Percentiles rank a stretch among this genome's conserved stretches.
Evolutionary conservation across 2,329 filamentous ascomycete species (phyloP).

Genomic region (Nemania serpens): DNA sequence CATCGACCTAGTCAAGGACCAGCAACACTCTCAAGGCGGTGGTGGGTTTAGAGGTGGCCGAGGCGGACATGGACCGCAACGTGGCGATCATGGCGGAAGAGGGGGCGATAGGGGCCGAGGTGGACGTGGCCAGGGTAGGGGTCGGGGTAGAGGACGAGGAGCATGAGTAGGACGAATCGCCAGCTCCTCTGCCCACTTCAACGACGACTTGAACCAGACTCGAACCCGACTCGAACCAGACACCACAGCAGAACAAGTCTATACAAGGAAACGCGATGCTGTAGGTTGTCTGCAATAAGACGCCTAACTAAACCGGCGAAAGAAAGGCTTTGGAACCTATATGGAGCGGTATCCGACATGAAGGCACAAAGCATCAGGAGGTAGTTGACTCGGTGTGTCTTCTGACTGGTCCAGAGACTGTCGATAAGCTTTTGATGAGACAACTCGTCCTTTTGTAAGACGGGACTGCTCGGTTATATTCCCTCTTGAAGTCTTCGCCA

Average conservation of each 20-base stretch:
- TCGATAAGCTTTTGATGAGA: background rate
- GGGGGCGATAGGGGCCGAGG: constrained; percentile 62
- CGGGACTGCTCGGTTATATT: background rate
- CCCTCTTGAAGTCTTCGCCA: background rate
- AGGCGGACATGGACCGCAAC: constrained; percentile 51
- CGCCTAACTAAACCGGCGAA: background rate
- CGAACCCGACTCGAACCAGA: background rate
- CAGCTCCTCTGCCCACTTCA: background rate
- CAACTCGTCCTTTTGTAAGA: background rate
- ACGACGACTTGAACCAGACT: background rate
- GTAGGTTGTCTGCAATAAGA: background rate
- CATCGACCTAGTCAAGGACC: constrained; percentile 90
- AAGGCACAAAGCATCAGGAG: background rate
- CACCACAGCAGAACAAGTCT: background rate
- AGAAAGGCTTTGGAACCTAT: background rate
- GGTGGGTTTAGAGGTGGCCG: constrained; percentile 67
- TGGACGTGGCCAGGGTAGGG: constrained; percentile 56
- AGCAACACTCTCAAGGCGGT: constrained; percentile 71
- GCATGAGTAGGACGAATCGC: constrained; percentile 33
- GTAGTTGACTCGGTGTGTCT: background rate
- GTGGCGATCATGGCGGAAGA: constrained; percentile 62
- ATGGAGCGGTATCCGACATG: constrained; percentile 9
- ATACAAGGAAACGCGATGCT: background rate
- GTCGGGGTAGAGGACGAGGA: constrained; percentile 49
- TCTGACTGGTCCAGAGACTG: background rate